Conservation (phyloP, 208 protist species). For the Leptomonas pyrrhocoris region DNA sequence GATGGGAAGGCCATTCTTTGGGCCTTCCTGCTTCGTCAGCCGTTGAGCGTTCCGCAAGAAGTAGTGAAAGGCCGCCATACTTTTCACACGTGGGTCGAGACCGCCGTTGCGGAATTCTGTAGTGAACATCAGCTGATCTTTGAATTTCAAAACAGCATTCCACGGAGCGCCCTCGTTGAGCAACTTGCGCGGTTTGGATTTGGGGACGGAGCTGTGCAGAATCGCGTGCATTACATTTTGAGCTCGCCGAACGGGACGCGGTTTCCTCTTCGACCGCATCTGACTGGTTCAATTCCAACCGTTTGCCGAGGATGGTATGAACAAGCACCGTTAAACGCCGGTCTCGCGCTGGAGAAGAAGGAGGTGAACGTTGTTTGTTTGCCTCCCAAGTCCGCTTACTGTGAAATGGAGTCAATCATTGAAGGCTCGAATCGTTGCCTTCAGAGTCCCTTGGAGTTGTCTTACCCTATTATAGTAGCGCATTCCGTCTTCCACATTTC, state of each 20-base stretch:
- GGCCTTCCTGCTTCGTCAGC: constrained; percentile 66
- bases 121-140: constrained; percentile 45
- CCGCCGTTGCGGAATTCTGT: constrained; percentile 48
- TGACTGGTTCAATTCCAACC: constrained; percentile 30
- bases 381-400: constrained; percentile 53
- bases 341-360: constrained; percentile 40
- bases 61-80: constrained; percentile 43
- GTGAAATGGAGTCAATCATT: constrained; percentile 51
- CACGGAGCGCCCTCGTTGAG: constrained; percentile 34
- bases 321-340: constrained; percentile 46
- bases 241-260: constrained; percentile 40
- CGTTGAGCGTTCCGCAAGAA: constrained; percentile 21
- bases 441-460: constrained; percentile 81
- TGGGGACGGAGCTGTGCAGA: constrained; percentile 25
- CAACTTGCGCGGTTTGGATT: constrained; percentile 56
- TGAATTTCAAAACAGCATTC: constrained; percentile 21
- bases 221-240: constrained; percentile 59
- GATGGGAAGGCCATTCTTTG: constrained; percentile 82
- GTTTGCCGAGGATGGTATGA: constrained; percentile 84
- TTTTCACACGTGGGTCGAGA: constrained; percentile 51
- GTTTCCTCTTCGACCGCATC: constrained; percentile 27
- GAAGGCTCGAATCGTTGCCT: constrained; percentile 36
- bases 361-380: constrained; percentile 61
- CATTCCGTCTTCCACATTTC: constrained; percentile 81
- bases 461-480: constrained; percentile 70